A percentile compares a stretch with the other conserved stretches of the same genome.
Conservation (phyloP, 495 filamentous ascomycete genomes). For the Lasiosphaeriaceae sp. region DNA sequence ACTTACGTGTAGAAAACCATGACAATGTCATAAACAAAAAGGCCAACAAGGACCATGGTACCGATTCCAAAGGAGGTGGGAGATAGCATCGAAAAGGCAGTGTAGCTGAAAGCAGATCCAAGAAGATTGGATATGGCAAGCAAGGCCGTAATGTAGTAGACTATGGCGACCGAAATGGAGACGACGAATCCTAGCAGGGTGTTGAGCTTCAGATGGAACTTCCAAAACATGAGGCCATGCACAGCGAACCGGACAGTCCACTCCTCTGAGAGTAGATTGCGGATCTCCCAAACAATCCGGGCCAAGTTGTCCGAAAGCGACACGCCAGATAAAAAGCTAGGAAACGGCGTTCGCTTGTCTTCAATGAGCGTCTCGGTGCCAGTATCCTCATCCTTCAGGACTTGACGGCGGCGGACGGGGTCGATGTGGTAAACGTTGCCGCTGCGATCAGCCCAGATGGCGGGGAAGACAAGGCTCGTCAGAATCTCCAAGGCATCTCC, state of each 20-base stretch:
- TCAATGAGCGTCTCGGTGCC: slow-evolving; percentile 12
- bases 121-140: slow-evolving; percentile 80
- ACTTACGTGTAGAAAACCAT: slow-evolving; percentile 91
- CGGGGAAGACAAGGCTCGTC: slow-evolving; percentile 70
- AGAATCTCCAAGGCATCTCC: slow-evolving; percentile 63
- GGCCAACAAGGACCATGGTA: slow-evolving; percentile 65
- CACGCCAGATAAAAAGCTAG: slow-evolving; percentile 35
- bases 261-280: slow-evolving; percentile 39
- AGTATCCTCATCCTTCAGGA: slow-evolving; percentile 12
- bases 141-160: slow-evolving; percentile 69
- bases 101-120: slow-evolving; percentile 82
- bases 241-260: slow-evolving; percentile 45
- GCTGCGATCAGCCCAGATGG: slow-evolving; percentile 46
- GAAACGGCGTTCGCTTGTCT: slow-evolving; percentile 40
- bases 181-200: slow-evolving; percentile 55
- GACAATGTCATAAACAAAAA: slow-evolving; percentile 94
- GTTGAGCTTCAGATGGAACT: slow-evolving; percentile 34
- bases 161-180: slow-evolving; percentile 54
- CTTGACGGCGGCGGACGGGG: slow-evolving; percentile 21
- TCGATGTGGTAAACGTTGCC: slow-evolving; percentile 46
- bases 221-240: slow-evolving; percentile 33
- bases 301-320: slow-evolving; percentile 19
- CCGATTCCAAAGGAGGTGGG: slow-evolving; percentile 87
- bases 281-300: slow-evolving; percentile 39
- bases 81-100: slow-evolving; percentile 75